A percentile compares a stretch with the other conserved stretches of the same genome.
phyloP scores from a whole-genome alignment of 2,329 filamentous ascomycete species.

The Colletotrichum melonis region DNA sequence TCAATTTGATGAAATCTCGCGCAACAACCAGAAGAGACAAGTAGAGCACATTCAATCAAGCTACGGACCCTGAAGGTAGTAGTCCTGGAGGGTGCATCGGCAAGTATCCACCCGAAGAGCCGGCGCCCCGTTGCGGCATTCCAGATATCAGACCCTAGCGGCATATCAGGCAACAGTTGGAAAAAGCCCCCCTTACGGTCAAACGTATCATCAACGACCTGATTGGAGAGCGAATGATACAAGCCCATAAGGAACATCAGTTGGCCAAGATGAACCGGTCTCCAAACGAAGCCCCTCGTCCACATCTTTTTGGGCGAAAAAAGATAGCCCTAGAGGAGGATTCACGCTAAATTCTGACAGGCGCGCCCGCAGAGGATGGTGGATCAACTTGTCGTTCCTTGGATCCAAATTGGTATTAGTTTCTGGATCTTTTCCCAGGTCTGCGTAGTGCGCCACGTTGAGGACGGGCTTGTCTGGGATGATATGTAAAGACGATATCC shows the following conservation, averaged over 20 bases:
- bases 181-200: neutral
- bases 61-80: no score
- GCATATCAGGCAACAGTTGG: neutral
- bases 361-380: neutral
- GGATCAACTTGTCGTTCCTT: neutral
- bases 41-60: no score
- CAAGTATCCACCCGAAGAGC: neutral
- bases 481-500: neutral
- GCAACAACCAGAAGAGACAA: no score
- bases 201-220: neutral
- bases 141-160: neutral
- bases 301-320: neutral
- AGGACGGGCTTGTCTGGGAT: neutral
- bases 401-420: neutral
- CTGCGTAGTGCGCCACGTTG: neutral
- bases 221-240: neutral
- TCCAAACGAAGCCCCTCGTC: neutral
- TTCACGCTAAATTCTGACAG: neutral
- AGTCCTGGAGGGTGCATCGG: no score
- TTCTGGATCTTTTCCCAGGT: neutral
- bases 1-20: no score
- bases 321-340: neutral
- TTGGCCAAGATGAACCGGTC: neutral
- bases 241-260: neutral
- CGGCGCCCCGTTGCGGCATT: neutral